Evolutionary conservation across 805 yeast species (phyloP), one percentile per base, ranked within the genome.

Genomic region (Candida nemodendra): DNA sequence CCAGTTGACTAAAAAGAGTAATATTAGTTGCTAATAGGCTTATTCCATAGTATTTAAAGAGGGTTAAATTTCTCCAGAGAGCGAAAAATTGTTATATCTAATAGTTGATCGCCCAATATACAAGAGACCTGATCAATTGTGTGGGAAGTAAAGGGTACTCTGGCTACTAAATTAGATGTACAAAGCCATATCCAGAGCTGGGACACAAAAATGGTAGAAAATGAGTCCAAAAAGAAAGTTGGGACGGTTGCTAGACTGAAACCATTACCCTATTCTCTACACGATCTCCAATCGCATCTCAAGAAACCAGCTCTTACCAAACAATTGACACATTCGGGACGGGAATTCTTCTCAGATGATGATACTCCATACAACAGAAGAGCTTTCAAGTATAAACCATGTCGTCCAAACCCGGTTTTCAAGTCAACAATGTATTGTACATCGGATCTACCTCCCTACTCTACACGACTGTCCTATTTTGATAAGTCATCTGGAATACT

Each of bases 321-420:
- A 22, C 51, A 44, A 13, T 14, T 30, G 5, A 32, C 42, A 2
- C 15, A 48, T 12, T 26, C 34, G 9, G 37, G 32, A 6, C 36
- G 36, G 7, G 34, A 51, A 42, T 72, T 77, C 49, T 69, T 54
- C 48, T 59, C 64, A 23, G 68, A 73, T 17, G 95, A 85, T n/a
- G 96, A 89, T 39, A 76, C 79, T 35, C 96, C 97, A 0, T 68
- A 74, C 49, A 88, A 88, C 56, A 76, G 78, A 49, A 64, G 93
- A 35, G 91, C 95, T 1, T 91, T 81, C 65, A 79, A 87, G 44
- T 91, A 90, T 59, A 69, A 76, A 32, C 80, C 89, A 12, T 86
- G 96, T 54, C 71, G 81, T 3, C 89, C 95, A 0, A 79, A 80
- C 49, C 81, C 84, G 2, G 50, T 54, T 1, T 72, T 87, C 39